Evolutionary conservation across 768 basidiomycete species (phyloP).

Genomic region (Pulveroboletus sp.): DNA sequence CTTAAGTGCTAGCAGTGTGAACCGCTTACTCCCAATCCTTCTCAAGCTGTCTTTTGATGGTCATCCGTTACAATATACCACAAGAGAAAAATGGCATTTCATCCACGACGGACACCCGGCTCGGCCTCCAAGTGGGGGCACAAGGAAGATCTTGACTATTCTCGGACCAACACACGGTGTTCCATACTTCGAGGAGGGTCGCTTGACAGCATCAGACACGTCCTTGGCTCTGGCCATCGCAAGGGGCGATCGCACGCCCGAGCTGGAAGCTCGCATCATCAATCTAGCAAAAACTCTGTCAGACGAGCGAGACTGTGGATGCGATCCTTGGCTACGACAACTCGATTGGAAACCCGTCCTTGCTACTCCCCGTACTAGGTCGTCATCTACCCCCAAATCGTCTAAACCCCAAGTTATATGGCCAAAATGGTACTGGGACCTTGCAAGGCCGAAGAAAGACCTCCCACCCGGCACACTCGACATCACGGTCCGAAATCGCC

Average conservation of each 20-base stretch:
- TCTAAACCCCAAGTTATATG: conserved; percentile 55
- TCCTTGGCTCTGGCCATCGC: conserved; percentile 50
- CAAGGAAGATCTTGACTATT: conserved; percentile 42
- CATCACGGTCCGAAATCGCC: conserved; percentile 77
- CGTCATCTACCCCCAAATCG: conserved; percentile 14
- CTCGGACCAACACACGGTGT: conserved; percentile 48
- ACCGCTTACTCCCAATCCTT: conserved; percentile 64
- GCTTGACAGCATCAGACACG: conserved; percentile 39
- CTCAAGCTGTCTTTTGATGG: conserved; percentile 62
- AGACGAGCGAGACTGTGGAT: conserved; percentile 15
- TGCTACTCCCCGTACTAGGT: not conserved
- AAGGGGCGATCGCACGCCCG: conserved; percentile 36
- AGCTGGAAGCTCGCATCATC: conserved; percentile 36
- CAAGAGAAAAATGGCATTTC: conserved; percentile 69
- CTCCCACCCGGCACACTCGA: conserved; percentile 72
- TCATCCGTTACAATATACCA: conserved; percentile 53
- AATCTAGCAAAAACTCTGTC: conserved; percentile 39
- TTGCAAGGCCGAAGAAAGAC: conserved; percentile 69
- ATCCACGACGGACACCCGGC: conserved; percentile 28
- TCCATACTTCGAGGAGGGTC: conserved; percentile 41
- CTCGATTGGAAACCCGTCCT: conserved; percentile 60
- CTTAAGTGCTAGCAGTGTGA: conserved; percentile 32
- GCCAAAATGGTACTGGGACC: conserved; percentile 98
- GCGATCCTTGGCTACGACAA: conserved; percentile 59
- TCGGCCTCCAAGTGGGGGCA: conserved; percentile 43